Base-by-base conservation (phyloP, 2,329 filamentous ascomycete species). In the Mollisiaceae sp. region DNA sequence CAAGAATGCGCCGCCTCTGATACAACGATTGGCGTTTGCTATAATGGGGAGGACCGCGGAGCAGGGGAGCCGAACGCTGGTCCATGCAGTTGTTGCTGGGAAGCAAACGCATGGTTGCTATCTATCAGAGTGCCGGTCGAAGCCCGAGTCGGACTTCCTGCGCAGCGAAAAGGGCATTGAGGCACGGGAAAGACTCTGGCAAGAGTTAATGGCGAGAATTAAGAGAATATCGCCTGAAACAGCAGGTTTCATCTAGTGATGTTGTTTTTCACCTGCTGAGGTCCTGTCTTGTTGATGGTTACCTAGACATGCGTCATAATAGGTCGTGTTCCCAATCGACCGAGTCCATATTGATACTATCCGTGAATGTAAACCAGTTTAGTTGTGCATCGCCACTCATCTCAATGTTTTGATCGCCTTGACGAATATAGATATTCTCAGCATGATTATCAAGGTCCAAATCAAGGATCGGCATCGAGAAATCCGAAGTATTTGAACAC, bases 81-180 rank as follows among this genome's bases (percentile, higher is more conserved):
- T 67, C 9, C 38, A 60, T 62, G 58, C 61, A n/a, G 58, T 47
- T 18, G 60, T 43, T 2, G 61, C 59, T 20, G 61, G 59, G 24
- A 35, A 62, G 6, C 60, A 63, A 39, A 64, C 32, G 15, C 62
- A 67, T 60, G 65, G 65, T 8, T 38, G 32, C 27, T 67, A 67
- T 59, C 38, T 67, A 59, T 62, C 56, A 43, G 65, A 67, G 45
- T 54, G 50, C 18, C 32, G 8, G 2, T 2, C 43, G 43, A 45
- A 45, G 43, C 43, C 43, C 20, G 43, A 60, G 58, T 60, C 58
- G 38, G 58, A 43, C 2, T 60, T 60, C 39, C n/a, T 47, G 41
- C 38, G 58, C 24, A 60, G 58, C 32, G 39, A 47, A 27, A 35
- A 47, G 14, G 58, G 58, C 38, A 39, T 32, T 8, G 22, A 60